Conservation (phyloP, 129 eudicot species). For the Deinandra increscens region DNA sequence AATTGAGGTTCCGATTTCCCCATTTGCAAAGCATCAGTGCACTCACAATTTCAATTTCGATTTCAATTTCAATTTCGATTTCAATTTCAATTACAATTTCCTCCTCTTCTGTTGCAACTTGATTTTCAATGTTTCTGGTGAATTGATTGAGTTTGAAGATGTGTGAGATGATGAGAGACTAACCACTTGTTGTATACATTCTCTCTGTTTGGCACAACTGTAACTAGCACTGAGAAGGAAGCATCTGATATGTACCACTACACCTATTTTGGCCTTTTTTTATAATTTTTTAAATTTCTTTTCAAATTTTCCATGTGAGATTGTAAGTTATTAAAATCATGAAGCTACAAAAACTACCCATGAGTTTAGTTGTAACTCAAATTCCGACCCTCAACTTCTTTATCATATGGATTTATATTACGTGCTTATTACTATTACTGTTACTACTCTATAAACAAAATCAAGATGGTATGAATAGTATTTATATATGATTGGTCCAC, state of each 20-base stretch:
- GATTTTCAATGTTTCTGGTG: not conserved
- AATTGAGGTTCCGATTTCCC: constrained; percentile 62
- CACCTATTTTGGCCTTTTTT: constrained; percentile 23
- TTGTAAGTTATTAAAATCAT: not conserved
- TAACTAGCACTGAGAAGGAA: constrained; percentile 40
- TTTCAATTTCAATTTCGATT: too few species aligned
- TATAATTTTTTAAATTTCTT: constrained; percentile 1
- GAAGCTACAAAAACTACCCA: not conserved
- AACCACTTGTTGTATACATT: constrained; percentile 39
- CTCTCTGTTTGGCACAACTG: constrained; percentile 39
- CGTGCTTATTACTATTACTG: too few species aligned
- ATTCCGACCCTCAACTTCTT: not conserved
- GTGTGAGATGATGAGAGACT: constrained; percentile 40
- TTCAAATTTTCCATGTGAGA: constrained; percentile 34
- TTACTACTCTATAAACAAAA: too few species aligned
- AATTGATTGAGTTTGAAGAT: constrained; percentile 26
- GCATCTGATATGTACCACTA: constrained; percentile 40
- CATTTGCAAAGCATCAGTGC: constrained; percentile 76
- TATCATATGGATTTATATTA: too few species aligned
- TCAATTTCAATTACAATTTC: too few species aligned
- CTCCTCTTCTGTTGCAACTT: constrained; percentile 20
- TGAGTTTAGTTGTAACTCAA: not conserved
- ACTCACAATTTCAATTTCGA: constrained; percentile 1
- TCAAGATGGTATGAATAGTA: too few species aligned
- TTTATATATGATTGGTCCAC: too few species aligned